These are phyloP conservation scores for Mycena polygramma DNA, from an alignment of 768 basidiomycete genomes.

Conservation along the genomic window DNA sequence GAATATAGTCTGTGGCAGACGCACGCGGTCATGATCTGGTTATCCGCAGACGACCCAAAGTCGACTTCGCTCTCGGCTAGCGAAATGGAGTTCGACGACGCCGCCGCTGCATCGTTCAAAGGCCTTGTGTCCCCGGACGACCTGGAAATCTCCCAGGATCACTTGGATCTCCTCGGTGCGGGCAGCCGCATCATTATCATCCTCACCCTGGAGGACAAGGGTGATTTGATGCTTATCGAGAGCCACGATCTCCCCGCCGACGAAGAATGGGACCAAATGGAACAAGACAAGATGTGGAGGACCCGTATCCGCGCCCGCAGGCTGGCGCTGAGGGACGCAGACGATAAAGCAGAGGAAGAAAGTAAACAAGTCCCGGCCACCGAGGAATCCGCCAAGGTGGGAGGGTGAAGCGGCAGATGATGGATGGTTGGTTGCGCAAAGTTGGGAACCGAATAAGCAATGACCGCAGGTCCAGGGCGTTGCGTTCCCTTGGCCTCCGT, in stretches of 20 bases:
- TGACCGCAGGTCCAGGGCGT: no score
- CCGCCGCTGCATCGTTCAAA: conserved; percentile 7
- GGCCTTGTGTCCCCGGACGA: not conserved
- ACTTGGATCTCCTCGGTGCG: not conserved
- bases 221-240: conserved; percentile 7
- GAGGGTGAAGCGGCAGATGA: no score
- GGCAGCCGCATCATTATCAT: conserved; percentile 29
- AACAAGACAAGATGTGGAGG: conserved; percentile 32
- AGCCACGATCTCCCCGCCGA: conserved; percentile 20
- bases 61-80: conserved; percentile 10
- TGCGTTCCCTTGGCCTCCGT: no score
- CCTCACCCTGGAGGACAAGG: conserved; percentile 4
- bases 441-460: no score
- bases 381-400: no score
- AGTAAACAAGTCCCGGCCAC: no score
- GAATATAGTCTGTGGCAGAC: conserved; percentile 26
- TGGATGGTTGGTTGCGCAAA: no score
- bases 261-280: conserved; percentile 22
- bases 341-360: no score
- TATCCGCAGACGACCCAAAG: conserved; percentile 18
- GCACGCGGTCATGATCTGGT: conserved; percentile 25
- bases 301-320: conserved; percentile 28
- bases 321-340: not conserved
- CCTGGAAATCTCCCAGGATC: not conserved
- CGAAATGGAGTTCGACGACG: conserved; percentile 30